Evolutionary conservation across 2,329 filamentous ascomycete genomes (phyloP).

Genomic region (Paecilomyces dactylethromorphus): DNA sequence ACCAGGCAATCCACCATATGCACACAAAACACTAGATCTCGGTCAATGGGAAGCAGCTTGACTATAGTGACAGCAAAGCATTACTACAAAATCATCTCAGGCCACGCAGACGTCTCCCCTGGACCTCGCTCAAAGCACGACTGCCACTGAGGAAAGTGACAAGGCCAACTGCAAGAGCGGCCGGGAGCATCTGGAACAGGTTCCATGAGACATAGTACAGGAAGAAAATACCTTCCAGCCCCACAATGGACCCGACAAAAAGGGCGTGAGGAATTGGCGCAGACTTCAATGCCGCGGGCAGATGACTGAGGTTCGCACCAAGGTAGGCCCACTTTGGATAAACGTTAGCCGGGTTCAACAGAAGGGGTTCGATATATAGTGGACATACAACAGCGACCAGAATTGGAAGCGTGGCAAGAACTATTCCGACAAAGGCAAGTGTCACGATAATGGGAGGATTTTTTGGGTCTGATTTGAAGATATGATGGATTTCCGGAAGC

Average conservation of each 20-base stretch:
- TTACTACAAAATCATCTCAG: conserved; percentile 40
- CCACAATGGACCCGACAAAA: conserved; percentile 81
- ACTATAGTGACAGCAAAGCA: neutral
- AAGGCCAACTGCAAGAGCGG: conserved; percentile 58
- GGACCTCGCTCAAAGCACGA: conserved; percentile 86
- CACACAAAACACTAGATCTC: neutral
- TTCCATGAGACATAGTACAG: conserved; percentile 91
- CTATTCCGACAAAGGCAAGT: conserved; percentile 65
- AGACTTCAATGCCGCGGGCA: conserved; percentile 64
- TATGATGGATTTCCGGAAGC: conserved; percentile 79
- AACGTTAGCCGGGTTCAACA: conserved; percentile 14
- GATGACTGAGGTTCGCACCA: conserved; percentile 76
- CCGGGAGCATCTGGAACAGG: conserved; percentile 80
- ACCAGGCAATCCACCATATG: neutral
- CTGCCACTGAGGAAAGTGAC: conserved; percentile 81
- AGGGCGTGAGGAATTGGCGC: conserved; percentile 75
- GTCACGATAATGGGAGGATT: conserved; percentile 78
- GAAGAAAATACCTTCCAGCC: conserved; percentile 88
- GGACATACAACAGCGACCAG: conserved; percentile 62
- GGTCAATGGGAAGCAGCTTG: neutral
- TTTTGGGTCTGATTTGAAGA: conserved; percentile 72
- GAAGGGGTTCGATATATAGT: neutral
- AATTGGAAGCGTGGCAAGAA: conserved; percentile 66
- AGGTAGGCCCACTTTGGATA: conserved; percentile 66
- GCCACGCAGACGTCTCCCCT: conserved; percentile 75